A percentile compares a stretch with the other conserved stretches of the same genome.
phyloP scores from a whole-genome alignment of 192 early-diverging fungal species.

The Fimicolochytrium jonesii region DNA sequence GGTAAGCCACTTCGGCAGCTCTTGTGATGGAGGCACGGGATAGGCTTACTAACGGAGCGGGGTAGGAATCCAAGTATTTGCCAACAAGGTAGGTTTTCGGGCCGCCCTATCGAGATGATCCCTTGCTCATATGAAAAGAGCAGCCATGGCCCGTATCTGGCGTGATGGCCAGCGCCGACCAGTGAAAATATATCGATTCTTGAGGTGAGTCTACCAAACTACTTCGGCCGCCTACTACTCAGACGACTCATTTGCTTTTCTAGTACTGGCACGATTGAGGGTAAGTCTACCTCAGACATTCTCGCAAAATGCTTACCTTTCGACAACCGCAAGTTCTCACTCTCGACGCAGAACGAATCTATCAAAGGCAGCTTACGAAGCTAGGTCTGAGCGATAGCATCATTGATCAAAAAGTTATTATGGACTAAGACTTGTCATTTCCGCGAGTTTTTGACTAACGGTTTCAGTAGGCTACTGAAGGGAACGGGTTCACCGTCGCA shows the following conservation, averaged over 20 bases:
- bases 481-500: conserved; percentile 51
- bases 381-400: conserved; percentile 50
- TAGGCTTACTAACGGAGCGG: no score
- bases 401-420: conserved; percentile 44
- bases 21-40: no score
- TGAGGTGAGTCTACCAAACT: conserved; percentile 4
- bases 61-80: background rate
- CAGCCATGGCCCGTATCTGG: conserved; percentile 67
- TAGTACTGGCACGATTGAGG: conserved; percentile 48
- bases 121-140: conserved; percentile 1
- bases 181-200: conserved; percentile 46
- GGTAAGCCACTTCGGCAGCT: no score
- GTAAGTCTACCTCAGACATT: conserved; percentile 19
- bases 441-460: no score
- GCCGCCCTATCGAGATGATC: background rate
- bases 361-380: conserved; percentile 62
- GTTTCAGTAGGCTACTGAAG: no score
- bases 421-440: no score
- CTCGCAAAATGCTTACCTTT: no score
- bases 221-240: no score
- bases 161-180: conserved; percentile 43
- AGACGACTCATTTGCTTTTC: no score
- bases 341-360: conserved; percentile 48
- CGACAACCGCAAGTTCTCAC: no score
- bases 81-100: background rate